A percentile compares a stretch with the other conserved stretches of the same genome.
These are phyloP conservation scores for Prinsepia uniflora DNA, from an alignment of 306 rosid species.

Conservation along the genomic window DNA sequence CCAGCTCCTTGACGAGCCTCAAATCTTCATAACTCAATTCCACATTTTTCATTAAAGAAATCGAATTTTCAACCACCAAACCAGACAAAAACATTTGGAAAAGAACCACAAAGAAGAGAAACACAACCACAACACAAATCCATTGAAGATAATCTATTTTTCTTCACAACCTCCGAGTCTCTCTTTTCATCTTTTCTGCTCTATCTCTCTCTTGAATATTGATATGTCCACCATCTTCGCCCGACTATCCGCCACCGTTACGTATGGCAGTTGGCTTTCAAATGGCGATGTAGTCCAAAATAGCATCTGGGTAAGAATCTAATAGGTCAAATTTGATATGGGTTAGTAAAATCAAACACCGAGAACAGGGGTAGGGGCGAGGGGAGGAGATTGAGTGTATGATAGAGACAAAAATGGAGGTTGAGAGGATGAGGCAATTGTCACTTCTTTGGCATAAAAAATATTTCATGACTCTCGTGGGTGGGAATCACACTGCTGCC, in stretches of 20 bases:
- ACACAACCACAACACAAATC: constrained; percentile 81
- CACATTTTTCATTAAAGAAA: constrained; percentile 32
- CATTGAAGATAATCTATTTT: constrained; percentile 91
- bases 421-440: constrained; percentile 42
- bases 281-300: constrained; percentile 15
- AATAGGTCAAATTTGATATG: constrained; percentile 16
- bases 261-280: constrained; percentile 21
- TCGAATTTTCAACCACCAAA: constrained; percentile 58
- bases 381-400: background rate
- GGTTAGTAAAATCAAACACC: background rate
- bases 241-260: background rate
- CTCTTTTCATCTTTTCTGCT: too few species aligned
- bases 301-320: constrained; percentile 21
- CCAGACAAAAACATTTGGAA: constrained; percentile 87
- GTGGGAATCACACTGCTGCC: constrained; percentile 77
- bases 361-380: background rate
- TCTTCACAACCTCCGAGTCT: too few species aligned
- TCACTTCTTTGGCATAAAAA: constrained; percentile 44
- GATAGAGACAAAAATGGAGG: constrained; percentile 41
- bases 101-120: constrained; percentile 67
- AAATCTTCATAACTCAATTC: constrained; percentile 39
- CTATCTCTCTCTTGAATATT: too few species aligned
- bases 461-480: constrained; percentile 60
- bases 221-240: too few species aligned
- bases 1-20: constrained; percentile 41